Base-by-base conservation (phyloP, 1,139 yeast genomes). In the Yamadazyma buinensis region DNA sequence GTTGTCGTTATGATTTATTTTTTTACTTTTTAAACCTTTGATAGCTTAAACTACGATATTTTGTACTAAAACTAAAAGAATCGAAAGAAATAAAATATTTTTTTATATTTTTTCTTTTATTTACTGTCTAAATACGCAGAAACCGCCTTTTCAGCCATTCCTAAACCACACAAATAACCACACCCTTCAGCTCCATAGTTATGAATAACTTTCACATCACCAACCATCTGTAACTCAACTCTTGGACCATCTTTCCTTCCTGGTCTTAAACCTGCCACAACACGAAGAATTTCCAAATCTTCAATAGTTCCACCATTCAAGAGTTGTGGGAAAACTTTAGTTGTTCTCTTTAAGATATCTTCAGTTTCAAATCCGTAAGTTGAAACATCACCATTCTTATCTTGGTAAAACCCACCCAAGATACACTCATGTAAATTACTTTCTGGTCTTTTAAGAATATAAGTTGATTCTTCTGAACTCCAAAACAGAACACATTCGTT, bases 221-320 rank as follows among this genome's bases (percentile, higher is more conserved):
- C 59, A 10, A 66, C 46, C 2, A 38, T 39, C 44, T 76, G 78
- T 28, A 55, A 54, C 49, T 80, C 87, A 30, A 83, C 72, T 38
- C 88, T 65, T 2, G 67, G 75, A 5, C 90, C 90, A 11, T 85
- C 86, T 32, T 71, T 64, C 53, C 90, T 72, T 28, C 79, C 65
- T 6, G 92, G 92, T 46, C 92, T 69, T 31, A 80, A 63, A 0
- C 88, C 92, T 6, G 85, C 76, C 0, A 74, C 82, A 24, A 73
- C 80, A 35, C 83, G 64, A 4, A 80, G 35, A 27, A 83, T 62
- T 40, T 73, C 57, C 25, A 45, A 44, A 33, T 54, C 57, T n/a
- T 43, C 37, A 26, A 47, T 36, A 13, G 41, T 20, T 2, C 57
- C 59, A 15, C 28, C 19, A 2, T 37, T 27, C 35, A 73, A 52